These are phyloP conservation scores for Ganoderma sinense DNA, from an alignment of 1,284 basidiomycete species.

Conservation along the genomic window DNA sequence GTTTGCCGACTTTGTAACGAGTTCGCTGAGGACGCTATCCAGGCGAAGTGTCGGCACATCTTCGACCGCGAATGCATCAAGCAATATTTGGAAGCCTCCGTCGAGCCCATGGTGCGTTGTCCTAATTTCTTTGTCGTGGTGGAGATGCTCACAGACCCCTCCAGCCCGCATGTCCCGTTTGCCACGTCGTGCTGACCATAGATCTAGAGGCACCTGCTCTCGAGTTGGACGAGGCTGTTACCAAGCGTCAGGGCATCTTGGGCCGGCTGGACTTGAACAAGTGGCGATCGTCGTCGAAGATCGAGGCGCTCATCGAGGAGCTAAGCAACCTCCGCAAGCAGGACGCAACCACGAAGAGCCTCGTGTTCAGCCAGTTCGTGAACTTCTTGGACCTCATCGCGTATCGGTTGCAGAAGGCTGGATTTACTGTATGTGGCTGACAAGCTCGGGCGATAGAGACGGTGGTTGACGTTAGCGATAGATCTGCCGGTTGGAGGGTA, in stretches of 20 bases:
- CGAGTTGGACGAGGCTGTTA: slow-evolving; percentile 75
- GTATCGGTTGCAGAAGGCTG: slow-evolving; percentile 90
- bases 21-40: slow-evolving; percentile 96
- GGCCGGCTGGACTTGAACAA: slow-evolving; percentile 88
- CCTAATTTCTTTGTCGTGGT: not conserved
- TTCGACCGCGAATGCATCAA: slow-evolving; percentile 96
- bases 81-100: slow-evolving; percentile 86
- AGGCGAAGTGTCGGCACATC: slow-evolving; percentile 89
- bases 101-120: slow-evolving; percentile 70
- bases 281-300: slow-evolving; percentile 96
- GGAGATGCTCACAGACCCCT: slow-evolving; percentile 11
- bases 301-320: slow-evolving; percentile 97
- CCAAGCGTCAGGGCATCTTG: slow-evolving; percentile 90
- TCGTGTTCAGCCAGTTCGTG: slow-evolving; percentile 96
- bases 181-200: slow-evolving; percentile 92
- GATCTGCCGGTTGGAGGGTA: slow-evolving; percentile 95
- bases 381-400: slow-evolving; percentile 93
- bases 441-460: not conserved
- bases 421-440: slow-evolving; percentile 72
- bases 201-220: slow-evolving; percentile 94
- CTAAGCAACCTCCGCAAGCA: slow-evolving; percentile 84
- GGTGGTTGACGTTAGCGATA: slow-evolving; percentile 44
- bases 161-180: slow-evolving; percentile 94
- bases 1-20: slow-evolving; percentile 97
- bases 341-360: slow-evolving; percentile 94